Conservation (phyloP, 208 protist genomes). For the Trypanosomatidae sp. region DNA sequence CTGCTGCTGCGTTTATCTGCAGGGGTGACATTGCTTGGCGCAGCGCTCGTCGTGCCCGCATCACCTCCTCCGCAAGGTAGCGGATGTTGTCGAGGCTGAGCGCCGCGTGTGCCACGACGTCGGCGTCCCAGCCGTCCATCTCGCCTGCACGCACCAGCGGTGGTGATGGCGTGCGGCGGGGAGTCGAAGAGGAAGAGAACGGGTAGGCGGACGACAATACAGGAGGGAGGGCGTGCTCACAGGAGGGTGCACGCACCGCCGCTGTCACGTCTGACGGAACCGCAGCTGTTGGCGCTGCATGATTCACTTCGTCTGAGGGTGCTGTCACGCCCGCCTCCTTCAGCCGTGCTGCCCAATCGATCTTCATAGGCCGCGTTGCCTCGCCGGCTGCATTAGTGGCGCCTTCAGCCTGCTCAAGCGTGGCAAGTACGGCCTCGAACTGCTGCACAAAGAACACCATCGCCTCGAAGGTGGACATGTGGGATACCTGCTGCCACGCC, state of each 20-base stretch:
- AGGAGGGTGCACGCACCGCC: too few species aligned
- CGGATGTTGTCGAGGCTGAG: constrained; percentile 44
- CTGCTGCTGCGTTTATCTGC: too few species aligned
- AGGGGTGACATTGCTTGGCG: too few species aligned
- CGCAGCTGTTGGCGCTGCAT: background rate
- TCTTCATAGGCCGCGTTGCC: too few species aligned
- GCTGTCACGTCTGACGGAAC: too few species aligned
- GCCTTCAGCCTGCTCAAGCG: constrained; percentile 5
- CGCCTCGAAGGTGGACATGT: constrained; percentile 72
- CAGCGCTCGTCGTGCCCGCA: constrained; percentile 34
- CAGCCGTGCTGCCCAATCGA: constrained; percentile 23
- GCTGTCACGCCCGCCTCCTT: background rate
- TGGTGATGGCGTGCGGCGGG: too few species aligned
- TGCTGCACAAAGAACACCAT: constrained; percentile 87
- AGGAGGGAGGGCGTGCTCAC: too few species aligned
- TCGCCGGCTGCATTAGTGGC: too few species aligned
- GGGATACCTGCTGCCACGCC: constrained; percentile 67
- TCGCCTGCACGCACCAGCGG: background rate
- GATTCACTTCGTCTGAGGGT: too few species aligned
- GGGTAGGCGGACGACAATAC: too few species aligned
- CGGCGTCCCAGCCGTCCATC: constrained; percentile 41
- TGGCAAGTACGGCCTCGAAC: constrained; percentile 30
- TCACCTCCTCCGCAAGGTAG: constrained; percentile 53
- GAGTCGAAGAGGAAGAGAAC: too few species aligned
- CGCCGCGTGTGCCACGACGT: constrained; percentile 36